Evolutionary conservation across 306 rosid genomes (phyloP), one percentile per base, ranked within the genome.

Genomic region (Pyrus communis): DNA sequence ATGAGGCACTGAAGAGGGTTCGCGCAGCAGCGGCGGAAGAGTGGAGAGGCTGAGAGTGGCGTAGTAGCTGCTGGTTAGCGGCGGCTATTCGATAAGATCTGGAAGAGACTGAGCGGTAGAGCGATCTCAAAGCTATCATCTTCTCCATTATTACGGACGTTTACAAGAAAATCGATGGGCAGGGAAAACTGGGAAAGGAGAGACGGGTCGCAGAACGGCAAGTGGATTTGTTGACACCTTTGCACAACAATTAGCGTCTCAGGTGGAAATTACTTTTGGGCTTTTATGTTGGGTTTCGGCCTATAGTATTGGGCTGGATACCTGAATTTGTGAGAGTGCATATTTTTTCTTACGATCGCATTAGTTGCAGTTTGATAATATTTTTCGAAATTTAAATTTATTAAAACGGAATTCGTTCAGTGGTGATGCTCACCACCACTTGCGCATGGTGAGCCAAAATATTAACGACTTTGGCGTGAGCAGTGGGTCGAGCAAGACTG

Each of bases 31-130:
- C 78, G 25, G 77, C 78, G 76, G 25, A 49, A 81, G 54, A 42
- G 21, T 71, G 71, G 77, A 62, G 84, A 33, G 25, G 40, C 2
- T 31, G 51, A 12, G n/a, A 43, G 23, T 28, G 70, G 61, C 70
- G 1, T 21, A 76, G 75, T 3, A 74, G 69, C 25, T 64, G 79
- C 71, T 35, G 82, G 64, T 70, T 67, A 79, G 59, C 31, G 17
- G 70, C 45, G 7, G 89, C 68, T 63, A 81, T 22, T 21, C 74
- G 68, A 21, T 67, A 73, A 77, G 99, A 92, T 92, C 90, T 81
- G 90, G 77, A 84, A 79, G 80, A 71, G 43, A 89, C 51, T 31
- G 96, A 89, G 43, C 96, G 92, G 84, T 61, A 82, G 0, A 92
- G 59, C 69, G 97, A 85, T 86, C 97, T 78, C 6, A 92, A 69